Conservation (phyloP, 2,329 filamentous ascomycete genomes). For the Coccinonectria pachysandricola region DNA sequence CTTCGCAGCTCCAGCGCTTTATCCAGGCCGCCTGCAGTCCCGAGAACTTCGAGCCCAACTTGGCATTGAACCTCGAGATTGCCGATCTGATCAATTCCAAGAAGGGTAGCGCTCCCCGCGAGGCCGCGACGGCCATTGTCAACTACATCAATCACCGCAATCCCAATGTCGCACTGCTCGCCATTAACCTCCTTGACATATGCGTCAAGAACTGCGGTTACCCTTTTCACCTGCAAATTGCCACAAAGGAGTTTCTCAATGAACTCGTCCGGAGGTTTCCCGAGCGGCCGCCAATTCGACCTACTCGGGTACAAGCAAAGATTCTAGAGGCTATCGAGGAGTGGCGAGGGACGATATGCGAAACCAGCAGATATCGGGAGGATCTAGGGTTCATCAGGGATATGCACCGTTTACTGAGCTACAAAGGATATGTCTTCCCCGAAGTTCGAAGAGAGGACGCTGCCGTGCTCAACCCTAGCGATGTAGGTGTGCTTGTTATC, state of each 20-base stretch:
- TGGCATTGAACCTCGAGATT: conserved; percentile 93
- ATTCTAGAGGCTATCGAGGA: conserved; percentile 96
- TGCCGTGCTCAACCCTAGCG: conserved; percentile 90
- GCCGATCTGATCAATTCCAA: conserved; percentile 94
- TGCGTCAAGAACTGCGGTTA: conserved; percentile 99
- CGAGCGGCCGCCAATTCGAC: conserved; percentile 77
- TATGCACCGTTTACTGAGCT: conserved; percentile 91
- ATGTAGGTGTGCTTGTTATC: conserved; percentile 65
- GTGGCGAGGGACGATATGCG: conserved; percentile 96
- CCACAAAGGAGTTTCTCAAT: conserved; percentile 97
- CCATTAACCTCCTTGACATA: conserved; percentile 87
- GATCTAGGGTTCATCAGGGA: conserved; percentile 93
- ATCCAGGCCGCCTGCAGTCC: conserved; percentile 95
- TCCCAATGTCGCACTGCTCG: conserved; percentile 84
- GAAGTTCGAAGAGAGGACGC: conserved; percentile 89
- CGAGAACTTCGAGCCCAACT: conserved; percentile 95
- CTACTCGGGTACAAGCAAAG: conserved; percentile 78
- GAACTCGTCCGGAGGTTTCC: conserved; percentile 94
- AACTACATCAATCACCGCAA: conserved; percentile 95
- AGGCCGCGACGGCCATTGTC: conserved; percentile 88
- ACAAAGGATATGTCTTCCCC: conserved; percentile 95
- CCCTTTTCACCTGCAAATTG: conserved; percentile 96
- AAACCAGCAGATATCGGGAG: conserved; percentile 95
- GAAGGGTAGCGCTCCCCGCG: conserved; percentile 89
- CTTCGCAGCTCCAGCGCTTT: conserved; percentile 85